Base-by-base conservation (phyloP, 1,284 basidiomycete genomes). In the Ceratobasidium theobromae region DNA sequence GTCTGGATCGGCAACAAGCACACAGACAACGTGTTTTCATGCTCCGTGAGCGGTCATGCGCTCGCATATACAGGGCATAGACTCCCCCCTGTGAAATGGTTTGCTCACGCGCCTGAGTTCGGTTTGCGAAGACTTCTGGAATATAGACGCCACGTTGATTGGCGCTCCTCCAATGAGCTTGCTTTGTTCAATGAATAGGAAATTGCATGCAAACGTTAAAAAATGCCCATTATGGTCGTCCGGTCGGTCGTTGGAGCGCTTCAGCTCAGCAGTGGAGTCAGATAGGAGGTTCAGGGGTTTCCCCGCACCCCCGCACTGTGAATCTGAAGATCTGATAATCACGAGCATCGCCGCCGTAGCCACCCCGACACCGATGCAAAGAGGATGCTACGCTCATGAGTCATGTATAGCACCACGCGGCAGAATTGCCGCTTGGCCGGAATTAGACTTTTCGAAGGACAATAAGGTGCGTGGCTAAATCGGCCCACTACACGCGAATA, bases 1-100 rank as follows among this genome's bases (percentile, higher is more conserved):
- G 8, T 38, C 35, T 8, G 35, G 35, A 38, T 38, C 35, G 35
- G 35, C 35, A 38, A 6, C 16, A 6, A 38, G 16, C 35, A 21
- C 18, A n/a, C 43, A n/a, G 43, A 45, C 43, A 60, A 60, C 55
- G 55, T 60, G 55, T 58, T 60, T 48, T 49, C 45, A n/a, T 45
- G 9, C 18, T 8, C 43, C 43, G 43, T 45, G 43, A n/a, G 18
- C 18, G 43, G 43, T 45, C 43, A 45, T 21, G 43, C 9, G 43
- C 43, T 8, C 43, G 43, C 18, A 45, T 21, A 21, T 45, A 45
- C 43, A 45, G 43, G 43, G 43, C 43, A 45, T 45, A 45, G 43
- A 45, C 43, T 21, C 9, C 18, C 9, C 43, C 18, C 43, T 11
- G 9, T 45, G 12, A 45, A 45, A 45, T 45, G 9, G 18, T 45